Evolutionary conservation across 2,329 filamentous ascomycete genomes (phyloP), one percentile per base, ranked within the genome.

Genomic region (Cladosporium cucumerinum): DNA sequence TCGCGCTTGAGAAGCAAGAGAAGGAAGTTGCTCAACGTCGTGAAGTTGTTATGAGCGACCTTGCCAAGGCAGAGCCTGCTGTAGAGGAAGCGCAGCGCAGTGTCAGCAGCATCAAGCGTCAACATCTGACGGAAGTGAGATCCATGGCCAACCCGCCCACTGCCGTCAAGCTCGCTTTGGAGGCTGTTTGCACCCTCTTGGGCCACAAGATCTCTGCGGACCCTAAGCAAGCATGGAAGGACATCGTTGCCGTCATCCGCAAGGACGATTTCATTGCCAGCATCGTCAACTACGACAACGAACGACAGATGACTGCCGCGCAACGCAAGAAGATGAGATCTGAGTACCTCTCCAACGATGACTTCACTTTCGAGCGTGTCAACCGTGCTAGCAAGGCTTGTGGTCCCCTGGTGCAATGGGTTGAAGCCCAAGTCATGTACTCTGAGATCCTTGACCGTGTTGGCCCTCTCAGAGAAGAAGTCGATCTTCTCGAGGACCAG

Each of bases 21-120:
- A 85, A 88, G 59, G 91, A 96, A 76, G 93, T 99, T 51, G 90
- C 92, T 3, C 83, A 86, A 70, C 89, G 95, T 69, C 90, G 87
- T 76, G 89, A 94, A 77, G 88, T 96, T 64, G 96, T 98, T 39
- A 80, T 96, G 71, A 85, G 87, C 71, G 95, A 99, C 80, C 83
- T 99, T 66, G 94, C 92, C 32, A 89, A 87, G 75, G 95, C 95
- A 16, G 94, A 98, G 76, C 95, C 95, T 10, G 95, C 95, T 57
- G 95, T 99, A 63, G 81, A 91, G 67, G 93, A 96, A 78, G 95
- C 95, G 57, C 92, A 95, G 81, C 92, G 93, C 77, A 97, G 93
- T 79, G 96, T 99, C 78, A 95, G 91, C 82, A 97, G 96, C 82
- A 99, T 99, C 82, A 99, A 98, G 83, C 88, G 91, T 75, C 93